phyloP scores from a whole-genome alignment of 768 basidiomycete species.

The Phanerochaete sordida region DNA sequence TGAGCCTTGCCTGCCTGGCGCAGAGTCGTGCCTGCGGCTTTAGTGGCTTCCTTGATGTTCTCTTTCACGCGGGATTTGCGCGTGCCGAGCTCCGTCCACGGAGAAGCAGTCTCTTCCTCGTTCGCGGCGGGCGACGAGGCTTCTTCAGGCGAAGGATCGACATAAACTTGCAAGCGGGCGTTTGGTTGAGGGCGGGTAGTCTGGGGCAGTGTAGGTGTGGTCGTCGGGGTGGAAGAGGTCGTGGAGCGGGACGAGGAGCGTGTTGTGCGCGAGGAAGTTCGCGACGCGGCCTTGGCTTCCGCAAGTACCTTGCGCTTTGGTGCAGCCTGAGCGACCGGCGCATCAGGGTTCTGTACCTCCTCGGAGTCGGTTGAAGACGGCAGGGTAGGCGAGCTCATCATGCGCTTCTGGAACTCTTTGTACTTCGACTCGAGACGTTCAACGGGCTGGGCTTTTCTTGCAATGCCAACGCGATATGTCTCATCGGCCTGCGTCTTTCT shows the following conservation, averaged over 20 bases:
- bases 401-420: constrained; percentile 87
- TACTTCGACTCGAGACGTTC: constrained; percentile 78
- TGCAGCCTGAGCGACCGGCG: constrained; percentile 13
- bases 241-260: constrained; percentile 27
- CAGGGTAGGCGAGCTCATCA: constrained; percentile 56
- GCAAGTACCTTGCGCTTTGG: constrained; percentile 43
- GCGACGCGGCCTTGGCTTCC: constrained; percentile 33
- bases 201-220: constrained; percentile 30
- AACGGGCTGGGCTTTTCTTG: constrained; percentile 74
- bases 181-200: constrained; percentile 37
- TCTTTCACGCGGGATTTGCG: constrained; percentile 78
- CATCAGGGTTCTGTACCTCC: constrained; percentile 28
- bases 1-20: constrained; percentile 58
- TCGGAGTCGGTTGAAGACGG: constrained; percentile 29
- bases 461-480: constrained; percentile 84
- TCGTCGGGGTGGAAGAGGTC: constrained; percentile 16
- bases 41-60: constrained; percentile 68
- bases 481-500: constrained; percentile 90
- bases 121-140: constrained; percentile 26
- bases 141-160: constrained; percentile 57
- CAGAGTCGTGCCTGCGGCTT: constrained; percentile 63
- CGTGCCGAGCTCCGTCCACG: constrained; percentile 71
- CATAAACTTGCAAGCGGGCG: constrained; percentile 62
- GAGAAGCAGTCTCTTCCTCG: constrained; percentile 34
- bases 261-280: constrained; percentile 16